phyloP scores from a whole-genome alignment of 768 basidiomycete species.

The Tulasnella sp. region DNA sequence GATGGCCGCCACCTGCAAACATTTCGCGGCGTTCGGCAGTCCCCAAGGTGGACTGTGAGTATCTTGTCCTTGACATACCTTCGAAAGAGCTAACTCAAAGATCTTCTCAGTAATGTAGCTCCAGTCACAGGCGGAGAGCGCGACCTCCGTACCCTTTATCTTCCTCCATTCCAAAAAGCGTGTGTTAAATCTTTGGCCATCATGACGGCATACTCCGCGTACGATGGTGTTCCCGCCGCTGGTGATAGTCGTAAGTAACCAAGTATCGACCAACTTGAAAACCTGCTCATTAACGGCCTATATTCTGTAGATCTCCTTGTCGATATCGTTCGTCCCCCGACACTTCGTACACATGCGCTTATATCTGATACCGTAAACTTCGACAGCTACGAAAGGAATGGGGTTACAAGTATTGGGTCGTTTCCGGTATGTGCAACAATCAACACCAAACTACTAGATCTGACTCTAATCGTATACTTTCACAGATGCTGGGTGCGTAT shows the following conservation, averaged over 20 bases:
- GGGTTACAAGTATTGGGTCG: constrained; percentile 56
- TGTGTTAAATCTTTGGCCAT: constrained; percentile 48
- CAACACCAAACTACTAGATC: neutral
- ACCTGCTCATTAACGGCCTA: neutral
- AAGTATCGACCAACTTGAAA: constrained; percentile 23
- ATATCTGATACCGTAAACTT: neutral
- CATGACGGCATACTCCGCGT: constrained; percentile 62
- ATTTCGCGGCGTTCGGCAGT: constrained; percentile 58
- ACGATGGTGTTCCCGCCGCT: constrained; percentile 52
- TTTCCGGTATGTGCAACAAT: constrained; percentile 32
- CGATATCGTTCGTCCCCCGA: neutral
- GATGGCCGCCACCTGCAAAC: constrained; percentile 60
- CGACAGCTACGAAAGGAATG: constrained; percentile 50
- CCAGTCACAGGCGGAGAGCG: constrained; percentile 58
- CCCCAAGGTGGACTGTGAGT: constrained; percentile 58
- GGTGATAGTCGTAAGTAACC: constrained; percentile 45
- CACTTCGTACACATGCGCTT: neutral
- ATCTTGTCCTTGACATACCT: neutral
- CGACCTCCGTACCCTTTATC: constrained; percentile 46
- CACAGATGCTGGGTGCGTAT: neutral
- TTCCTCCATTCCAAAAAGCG: constrained; percentile 52
- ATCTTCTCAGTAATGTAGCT: constrained; percentile 41
- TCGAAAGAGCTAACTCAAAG: neutral
- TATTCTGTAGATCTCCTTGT: neutral
- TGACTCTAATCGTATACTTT: neutral